Conservation (phyloP, 169 alveolate genomes). For the Eimeria sp. region DNA sequence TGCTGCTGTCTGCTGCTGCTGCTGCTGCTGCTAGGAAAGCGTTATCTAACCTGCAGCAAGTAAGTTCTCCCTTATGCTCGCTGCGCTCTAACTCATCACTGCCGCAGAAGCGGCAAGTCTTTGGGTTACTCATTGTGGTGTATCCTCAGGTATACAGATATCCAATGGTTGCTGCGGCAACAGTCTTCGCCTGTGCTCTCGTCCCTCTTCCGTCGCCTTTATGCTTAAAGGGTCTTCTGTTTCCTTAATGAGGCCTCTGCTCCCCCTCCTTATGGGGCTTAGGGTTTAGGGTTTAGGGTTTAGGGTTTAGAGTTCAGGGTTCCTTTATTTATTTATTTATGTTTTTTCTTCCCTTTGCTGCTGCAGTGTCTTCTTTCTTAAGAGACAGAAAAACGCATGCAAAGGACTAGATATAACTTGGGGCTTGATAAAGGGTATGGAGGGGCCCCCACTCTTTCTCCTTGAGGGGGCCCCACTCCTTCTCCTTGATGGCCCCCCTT, state of each 20-base stretch:
- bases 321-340: neutral
- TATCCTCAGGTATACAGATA: neutral
- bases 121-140: neutral
- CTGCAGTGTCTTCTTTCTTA: neutral
- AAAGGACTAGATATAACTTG: neutral
- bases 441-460: neutral
- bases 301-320: no score
- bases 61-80: slow-evolving; percentile 82
- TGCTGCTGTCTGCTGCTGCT: neutral
- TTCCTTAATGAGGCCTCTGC: neutral
- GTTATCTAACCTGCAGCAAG: slow-evolving; percentile 76
- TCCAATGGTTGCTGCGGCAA: neutral
- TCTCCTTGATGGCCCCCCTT: neutral
- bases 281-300: no score
- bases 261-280: no score
- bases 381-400: neutral
- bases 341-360: neutral
- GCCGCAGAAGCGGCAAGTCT: slow-evolving; percentile 82
- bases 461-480: neutral
- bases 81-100: slow-evolving; percentile 76
- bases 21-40: neutral
- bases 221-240: neutral
- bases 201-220: neutral
- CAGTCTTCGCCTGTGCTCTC: neutral
- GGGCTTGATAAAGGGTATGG: no score